phyloP scores from a whole-genome alignment of 441 rosid genomes.

The Biscutella laevigata region DNA sequence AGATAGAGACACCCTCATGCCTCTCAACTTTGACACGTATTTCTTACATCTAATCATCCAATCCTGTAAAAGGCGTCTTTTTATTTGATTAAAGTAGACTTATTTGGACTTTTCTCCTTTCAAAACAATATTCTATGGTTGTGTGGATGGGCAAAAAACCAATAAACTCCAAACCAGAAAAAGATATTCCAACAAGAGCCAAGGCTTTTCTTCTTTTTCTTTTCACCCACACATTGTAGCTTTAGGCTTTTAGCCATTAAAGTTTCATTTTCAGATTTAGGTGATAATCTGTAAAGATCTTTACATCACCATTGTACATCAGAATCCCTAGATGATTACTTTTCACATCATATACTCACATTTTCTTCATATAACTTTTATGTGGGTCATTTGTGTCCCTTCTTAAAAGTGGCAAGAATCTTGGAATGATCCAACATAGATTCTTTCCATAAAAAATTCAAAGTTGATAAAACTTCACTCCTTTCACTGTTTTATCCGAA shows the following conservation, averaged over 20 bases:
- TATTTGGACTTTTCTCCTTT: not conserved
- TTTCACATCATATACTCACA: not conserved
- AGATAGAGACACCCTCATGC: not conserved
- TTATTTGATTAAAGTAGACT: not conserved
- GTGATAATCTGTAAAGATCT: not conserved
- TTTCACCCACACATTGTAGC: not conserved
- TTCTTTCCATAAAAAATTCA: not conserved
- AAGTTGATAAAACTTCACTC: not conserved
- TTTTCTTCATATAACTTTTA: not conserved
- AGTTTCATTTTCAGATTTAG: not conserved
- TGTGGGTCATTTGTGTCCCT: not conserved
- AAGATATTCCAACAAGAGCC: slow-evolving; percentile 5
- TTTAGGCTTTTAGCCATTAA: not conserved
- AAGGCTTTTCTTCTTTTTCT: not conserved
- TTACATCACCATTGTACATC: not conserved
- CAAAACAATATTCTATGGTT: not conserved
- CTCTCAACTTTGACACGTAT: not conserved
- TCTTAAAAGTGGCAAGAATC: not conserved
- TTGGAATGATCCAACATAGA: not conserved
- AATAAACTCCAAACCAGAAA: not conserved
- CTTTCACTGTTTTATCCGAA: not conserved
- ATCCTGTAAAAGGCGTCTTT: not conserved
- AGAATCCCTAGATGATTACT: not conserved
- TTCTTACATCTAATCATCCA: not conserved
- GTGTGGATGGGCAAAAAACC: not conserved